phyloP scores from a whole-genome alignment of 1,284 basidiomycete species.

The Hymenochaete sp. region DNA sequence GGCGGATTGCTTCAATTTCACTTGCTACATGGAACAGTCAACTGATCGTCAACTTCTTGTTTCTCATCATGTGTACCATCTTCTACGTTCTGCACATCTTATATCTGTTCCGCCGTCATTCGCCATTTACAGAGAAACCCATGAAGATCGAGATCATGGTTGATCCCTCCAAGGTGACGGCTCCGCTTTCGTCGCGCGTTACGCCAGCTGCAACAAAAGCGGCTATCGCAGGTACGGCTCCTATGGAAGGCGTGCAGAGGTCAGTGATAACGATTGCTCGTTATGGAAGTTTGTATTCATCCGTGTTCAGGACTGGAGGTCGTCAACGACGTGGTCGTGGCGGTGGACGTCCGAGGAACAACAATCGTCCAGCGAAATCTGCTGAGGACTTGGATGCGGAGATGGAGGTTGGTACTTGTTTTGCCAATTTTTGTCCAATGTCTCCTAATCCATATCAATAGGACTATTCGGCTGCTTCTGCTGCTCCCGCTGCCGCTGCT shows the following conservation, averaged over 20 bases:
- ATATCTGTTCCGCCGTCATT: constrained; percentile 17
- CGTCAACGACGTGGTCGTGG: constrained; percentile 45
- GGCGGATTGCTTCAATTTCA: constrained; percentile 9
- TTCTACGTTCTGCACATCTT: neutral
- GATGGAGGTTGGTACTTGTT: constrained; percentile 58
- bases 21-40: constrained; percentile 27
- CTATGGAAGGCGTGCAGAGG: constrained; percentile 31
- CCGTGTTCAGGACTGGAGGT: constrained; percentile 27
- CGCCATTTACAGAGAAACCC: constrained; percentile 65
- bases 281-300: constrained; percentile 10
- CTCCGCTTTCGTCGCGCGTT: constrained; percentile 63
- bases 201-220: constrained; percentile 45
- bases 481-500: constrained; percentile 29
- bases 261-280: constrained; percentile 27
- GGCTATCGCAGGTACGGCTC: constrained; percentile 25
- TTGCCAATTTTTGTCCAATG: neutral
- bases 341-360: constrained; percentile 48
- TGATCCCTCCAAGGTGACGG: constrained; percentile 67
- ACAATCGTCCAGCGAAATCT: constrained; percentile 56
- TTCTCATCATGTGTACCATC: constrained; percentile 9
- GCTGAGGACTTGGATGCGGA: constrained; percentile 74
- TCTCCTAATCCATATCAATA: constrained; percentile 24
- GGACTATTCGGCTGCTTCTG: constrained; percentile 61
- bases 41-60: constrained; percentile 45
- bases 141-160: constrained; percentile 98